These are phyloP conservation scores for Buxus sempervirens DNA, from an alignment of 164 flowering plant species.

Conservation along the genomic window DNA sequence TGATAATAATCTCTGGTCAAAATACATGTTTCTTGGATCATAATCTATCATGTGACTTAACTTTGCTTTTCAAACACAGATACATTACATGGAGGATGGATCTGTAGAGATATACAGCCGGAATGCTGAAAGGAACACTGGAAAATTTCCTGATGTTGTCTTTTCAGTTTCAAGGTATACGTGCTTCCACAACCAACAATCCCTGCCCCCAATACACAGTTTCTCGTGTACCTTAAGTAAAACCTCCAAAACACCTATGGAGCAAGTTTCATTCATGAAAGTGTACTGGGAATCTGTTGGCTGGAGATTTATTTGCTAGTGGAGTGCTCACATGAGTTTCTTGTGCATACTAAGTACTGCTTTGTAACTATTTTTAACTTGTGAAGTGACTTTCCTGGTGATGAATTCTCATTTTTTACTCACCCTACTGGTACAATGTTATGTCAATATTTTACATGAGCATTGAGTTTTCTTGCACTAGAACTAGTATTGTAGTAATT, in stretches of 20 bases:
- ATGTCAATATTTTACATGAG: neutral
- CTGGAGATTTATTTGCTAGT: neutral
- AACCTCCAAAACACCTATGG: neutral
- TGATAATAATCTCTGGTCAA: slow-evolving; percentile 18
- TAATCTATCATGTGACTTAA: slow-evolving; percentile 8
- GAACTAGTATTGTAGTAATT: no score
- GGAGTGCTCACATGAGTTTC: neutral
- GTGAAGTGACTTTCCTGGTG: neutral
- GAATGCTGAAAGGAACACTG: slow-evolving; percentile 95
- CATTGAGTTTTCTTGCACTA: no score
- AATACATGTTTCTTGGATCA: neutral
- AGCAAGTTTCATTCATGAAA: neutral
- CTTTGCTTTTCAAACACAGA: slow-evolving; percentile 35
- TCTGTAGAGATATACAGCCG: slow-evolving; percentile 95
- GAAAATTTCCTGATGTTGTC: slow-evolving; percentile 92
- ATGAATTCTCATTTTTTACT: no score
- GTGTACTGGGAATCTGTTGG: neutral
- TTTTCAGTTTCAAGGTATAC: slow-evolving; percentile 57
- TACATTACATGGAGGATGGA: slow-evolving; percentile 86
- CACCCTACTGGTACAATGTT: neutral
- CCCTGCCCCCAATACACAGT: neutral
- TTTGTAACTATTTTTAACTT: neutral
- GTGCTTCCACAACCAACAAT: slow-evolving; percentile 1
- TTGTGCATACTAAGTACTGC: neutral
- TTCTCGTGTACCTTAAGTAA: no score